Evolutionary conservation across 2,329 filamentous ascomycete genomes (phyloP).

Genomic region (Rutstroemia sydowiana): DNA sequence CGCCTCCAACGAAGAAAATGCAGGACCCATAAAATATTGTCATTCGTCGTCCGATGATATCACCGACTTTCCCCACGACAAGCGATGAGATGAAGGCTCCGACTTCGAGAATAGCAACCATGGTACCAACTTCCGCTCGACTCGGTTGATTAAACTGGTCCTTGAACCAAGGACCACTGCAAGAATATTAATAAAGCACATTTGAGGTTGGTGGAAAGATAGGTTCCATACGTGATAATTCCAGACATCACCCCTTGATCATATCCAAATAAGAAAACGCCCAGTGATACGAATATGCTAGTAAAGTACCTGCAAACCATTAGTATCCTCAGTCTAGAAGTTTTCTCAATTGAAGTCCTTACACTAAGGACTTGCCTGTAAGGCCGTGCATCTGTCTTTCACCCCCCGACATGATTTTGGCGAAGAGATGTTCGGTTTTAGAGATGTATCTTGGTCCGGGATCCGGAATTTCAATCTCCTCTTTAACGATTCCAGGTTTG

Average conservation of each 20-base stretch:
- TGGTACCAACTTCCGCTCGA: slow-evolving; percentile 82
- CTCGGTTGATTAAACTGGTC: slow-evolving; percentile 89
- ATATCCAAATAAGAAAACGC: slow-evolving; percentile 84
- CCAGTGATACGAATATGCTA: slow-evolving; percentile 80
- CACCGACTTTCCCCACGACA: slow-evolving; percentile 78
- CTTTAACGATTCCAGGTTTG: slow-evolving; percentile 46
- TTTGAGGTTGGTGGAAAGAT: neutral
- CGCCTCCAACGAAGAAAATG: slow-evolving; percentile 79
- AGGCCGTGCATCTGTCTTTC: slow-evolving; percentile 77
- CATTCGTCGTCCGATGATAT: slow-evolving; percentile 79
- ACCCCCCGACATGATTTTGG: slow-evolving; percentile 78
- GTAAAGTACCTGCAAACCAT: slow-evolving; percentile 70
- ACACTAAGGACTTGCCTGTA: slow-evolving; percentile 92
- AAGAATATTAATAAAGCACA: slow-evolving; percentile 14
- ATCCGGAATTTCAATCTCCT: slow-evolving; percentile 76
- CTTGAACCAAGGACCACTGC: slow-evolving; percentile 77
- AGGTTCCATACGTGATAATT: slow-evolving; percentile 51
- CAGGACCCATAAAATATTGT: slow-evolving; percentile 92
- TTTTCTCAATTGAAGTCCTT: slow-evolving; percentile 32
- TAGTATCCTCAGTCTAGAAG: slow-evolving; percentile 7
- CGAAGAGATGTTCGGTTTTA: slow-evolving; percentile 62
- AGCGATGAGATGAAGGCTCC: slow-evolving; percentile 89
- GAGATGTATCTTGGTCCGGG: slow-evolving; percentile 56
- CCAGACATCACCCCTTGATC: slow-evolving; percentile 86
- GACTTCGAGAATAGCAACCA: slow-evolving; percentile 94